A percentile compares a stretch with the other conserved stretches of the same genome.
phyloP scores from a whole-genome alignment of 176 grass and related monocot genomes.

The Echinochloa phyllopogon region DNA sequence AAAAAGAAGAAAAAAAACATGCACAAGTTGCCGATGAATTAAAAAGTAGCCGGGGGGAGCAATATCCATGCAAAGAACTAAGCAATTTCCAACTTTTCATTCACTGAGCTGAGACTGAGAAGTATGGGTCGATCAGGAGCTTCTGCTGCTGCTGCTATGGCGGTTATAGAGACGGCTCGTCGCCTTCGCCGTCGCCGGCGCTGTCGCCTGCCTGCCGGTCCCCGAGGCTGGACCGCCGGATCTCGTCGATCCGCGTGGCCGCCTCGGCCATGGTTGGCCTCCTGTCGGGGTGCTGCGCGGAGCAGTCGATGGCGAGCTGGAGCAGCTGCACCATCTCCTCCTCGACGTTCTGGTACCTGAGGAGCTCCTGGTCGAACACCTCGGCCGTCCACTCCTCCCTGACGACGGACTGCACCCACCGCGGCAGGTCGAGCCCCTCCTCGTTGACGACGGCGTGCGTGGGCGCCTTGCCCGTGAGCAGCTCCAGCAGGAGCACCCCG shows the following conservation, averaged over 20 bases:
- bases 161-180: conserved; percentile 52
- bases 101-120: conserved; percentile 24
- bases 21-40: conserved; percentile 62
- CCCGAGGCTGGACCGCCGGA: conserved; percentile 51
- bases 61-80: conserved; percentile 57
- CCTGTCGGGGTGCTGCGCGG: conserved; percentile 88
- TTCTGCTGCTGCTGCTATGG: not conserved
- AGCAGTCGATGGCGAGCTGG: conserved; percentile 96
- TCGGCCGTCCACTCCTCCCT: conserved; percentile 93
- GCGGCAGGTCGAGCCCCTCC: conserved; percentile 87
- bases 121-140: conserved; percentile 30
- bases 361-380: conserved; percentile 97
- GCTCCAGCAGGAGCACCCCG: conserved; percentile 83
- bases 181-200: conserved; percentile 61
- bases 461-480: conserved; percentile 96
- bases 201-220: conserved; percentile 39
- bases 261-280: conserved; percentile 75
- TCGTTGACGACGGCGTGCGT: conserved; percentile 92
- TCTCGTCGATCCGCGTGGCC: conserved; percentile 71
- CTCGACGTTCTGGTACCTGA: conserved; percentile 83
- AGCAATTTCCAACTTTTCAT: conserved; percentile 55
- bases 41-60: conserved; percentile 25
- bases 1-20: conserved; percentile 39
- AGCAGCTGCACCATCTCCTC: conserved; percentile 98
- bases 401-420: conserved; percentile 94